Base-by-base conservation (phyloP, 192 early-diverging fungal species). In the Mortierella alpina region DNA sequence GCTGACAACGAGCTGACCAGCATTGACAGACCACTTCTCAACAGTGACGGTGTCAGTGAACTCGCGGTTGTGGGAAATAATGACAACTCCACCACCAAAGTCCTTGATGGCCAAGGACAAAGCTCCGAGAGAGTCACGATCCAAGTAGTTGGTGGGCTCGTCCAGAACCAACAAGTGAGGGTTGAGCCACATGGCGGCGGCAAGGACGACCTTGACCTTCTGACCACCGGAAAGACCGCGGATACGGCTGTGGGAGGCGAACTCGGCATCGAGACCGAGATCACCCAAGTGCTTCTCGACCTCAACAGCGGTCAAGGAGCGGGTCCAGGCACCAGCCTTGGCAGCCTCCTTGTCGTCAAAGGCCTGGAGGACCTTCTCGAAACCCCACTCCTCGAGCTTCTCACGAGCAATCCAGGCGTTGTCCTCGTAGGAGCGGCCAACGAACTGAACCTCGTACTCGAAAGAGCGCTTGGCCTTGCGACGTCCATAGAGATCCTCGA, bases 161-260 rank as follows among this genome's bases (percentile, higher is more conserved):
- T 97, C 95, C 67, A 97, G 88, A 64, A 97, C 90, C 77, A 97
- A 89, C 73, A 96, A 92, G 82, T 97, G 96, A 62, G 97, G 97
- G 82, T 92, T 89, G 71, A 92, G 92, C 93, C 94, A 95, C 88
- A 95, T 88, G 56, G 94, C 93, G 66, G 92, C 93, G 60, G 89
- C 93, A 82, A 95, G 88, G 31, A 95, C 94, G 50, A 95, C 90
- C 85, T 95, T 95, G 81, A 95, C 94, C 84, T 95, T 95, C 83
- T 95, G 93, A 68, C 92, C 93, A 83, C 92, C 93, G 49, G 90
- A 90, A 18, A 95, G 83, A 66, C 90, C 91, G 58, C 86, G 72
- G 73, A 94, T 93, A 67, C 84, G 83, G 82, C 86, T 90, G 87
- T 92, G 85, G 75, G 90, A 88, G 64, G 92, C 89, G 72, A 95